A percentile compares a stretch with the other conserved stretches of the same genome.
Conservation (phyloP, 495 filamentous ascomycete genomes). For the Penicillium dipodomyicola region DNA sequence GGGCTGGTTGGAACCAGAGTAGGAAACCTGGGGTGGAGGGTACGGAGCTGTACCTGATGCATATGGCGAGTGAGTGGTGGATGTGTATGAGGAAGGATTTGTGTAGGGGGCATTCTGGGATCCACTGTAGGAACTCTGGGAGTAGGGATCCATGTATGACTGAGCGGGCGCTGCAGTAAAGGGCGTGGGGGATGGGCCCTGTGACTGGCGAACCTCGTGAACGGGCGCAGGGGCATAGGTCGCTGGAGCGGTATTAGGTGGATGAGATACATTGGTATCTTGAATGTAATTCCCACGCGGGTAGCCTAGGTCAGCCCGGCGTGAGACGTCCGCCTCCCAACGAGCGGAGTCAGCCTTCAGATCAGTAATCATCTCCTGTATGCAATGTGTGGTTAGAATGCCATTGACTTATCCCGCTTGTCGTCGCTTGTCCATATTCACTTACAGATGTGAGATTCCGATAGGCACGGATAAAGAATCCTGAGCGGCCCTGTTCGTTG, state of each 20-base stretch:
- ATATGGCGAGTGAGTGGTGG: slow-evolving; percentile 39
- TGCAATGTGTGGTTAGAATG: slow-evolving; percentile 10
- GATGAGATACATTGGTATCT: slow-evolving; percentile 40
- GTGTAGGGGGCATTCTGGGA: slow-evolving; percentile 40
- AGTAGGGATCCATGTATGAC: slow-evolving; percentile 39
- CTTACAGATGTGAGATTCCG: slow-evolving; percentile 83
- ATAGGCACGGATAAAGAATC: slow-evolving; percentile 85
- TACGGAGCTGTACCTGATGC: slow-evolving; percentile 37
- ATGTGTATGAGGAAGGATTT: slow-evolving; percentile 33
- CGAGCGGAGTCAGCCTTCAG: slow-evolving; percentile 76
- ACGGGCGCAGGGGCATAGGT: slow-evolving; percentile 37
- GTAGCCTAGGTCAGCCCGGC: slow-evolving; percentile 48
- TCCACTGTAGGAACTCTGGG: slow-evolving; percentile 36
- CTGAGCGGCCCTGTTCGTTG: slow-evolving; percentile 59
- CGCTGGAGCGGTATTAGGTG: slow-evolving; percentile 37
- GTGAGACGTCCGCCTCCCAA: slow-evolving; percentile 70
- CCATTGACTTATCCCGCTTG: slow-evolving; percentile 7
- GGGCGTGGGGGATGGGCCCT: slow-evolving; percentile 39
- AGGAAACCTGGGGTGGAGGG: slow-evolving; percentile 39
- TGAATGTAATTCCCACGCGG: slow-evolving; percentile 48
- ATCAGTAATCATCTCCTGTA: slow-evolving; percentile 84
- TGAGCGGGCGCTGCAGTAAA: slow-evolving; percentile 41
- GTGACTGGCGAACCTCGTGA: slow-evolving; percentile 40
- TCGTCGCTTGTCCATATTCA: slow-evolving; percentile 17
- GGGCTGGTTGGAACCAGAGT: slow-evolving; percentile 38